Evolutionary conservation across 2,329 filamentous ascomycete species (phyloP).

Genomic region (Leptographium galeiforme): DNA sequence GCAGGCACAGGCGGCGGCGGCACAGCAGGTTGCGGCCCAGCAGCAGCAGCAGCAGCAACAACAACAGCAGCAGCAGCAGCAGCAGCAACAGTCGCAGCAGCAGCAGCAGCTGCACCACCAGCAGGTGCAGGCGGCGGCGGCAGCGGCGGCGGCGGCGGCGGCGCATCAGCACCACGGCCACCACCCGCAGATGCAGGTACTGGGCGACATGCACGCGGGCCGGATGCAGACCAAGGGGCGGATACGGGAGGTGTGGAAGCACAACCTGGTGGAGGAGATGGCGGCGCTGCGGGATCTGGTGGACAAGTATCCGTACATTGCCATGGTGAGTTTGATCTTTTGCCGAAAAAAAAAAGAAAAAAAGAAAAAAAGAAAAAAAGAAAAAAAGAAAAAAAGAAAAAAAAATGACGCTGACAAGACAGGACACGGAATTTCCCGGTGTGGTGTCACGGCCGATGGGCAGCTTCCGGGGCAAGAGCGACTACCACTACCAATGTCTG

Average conservation of each 20-base stretch:
- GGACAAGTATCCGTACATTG: slow-evolving; percentile 87
- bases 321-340: slow-evolving; percentile 85
- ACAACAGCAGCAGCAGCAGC: slow-evolving; percentile 36
- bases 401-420: neutral
- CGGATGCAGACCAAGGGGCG: slow-evolving; percentile 54
- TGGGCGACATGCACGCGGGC: slow-evolving; percentile 37
- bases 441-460: slow-evolving; percentile 94
- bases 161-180: slow-evolving; percentile 35
- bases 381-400: too few relatives aligned
- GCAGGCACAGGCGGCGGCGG: slow-evolving; percentile 36
- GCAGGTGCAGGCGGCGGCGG: slow-evolving; percentile 30
- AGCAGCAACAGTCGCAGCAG: slow-evolving; percentile 35
- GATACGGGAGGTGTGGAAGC: slow-evolving; percentile 93
- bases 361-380: too few relatives aligned
- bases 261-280: slow-evolving; percentile 88
- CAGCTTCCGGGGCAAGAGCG: slow-evolving; percentile 83
- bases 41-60: slow-evolving; percentile 30
- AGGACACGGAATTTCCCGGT: slow-evolving; percentile 98
- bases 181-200: slow-evolving; percentile 15
- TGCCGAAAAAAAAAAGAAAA: too few relatives aligned
- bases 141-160: slow-evolving; percentile 27
- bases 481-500: slow-evolving; percentile 97
- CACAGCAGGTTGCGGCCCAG: slow-evolving; percentile 27
- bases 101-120: slow-evolving; percentile 14
- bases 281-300: slow-evolving; percentile 67